phyloP scores from a whole-genome alignment of 108 stramenopile species.

The Fistulifera pelliculosa region DNA sequence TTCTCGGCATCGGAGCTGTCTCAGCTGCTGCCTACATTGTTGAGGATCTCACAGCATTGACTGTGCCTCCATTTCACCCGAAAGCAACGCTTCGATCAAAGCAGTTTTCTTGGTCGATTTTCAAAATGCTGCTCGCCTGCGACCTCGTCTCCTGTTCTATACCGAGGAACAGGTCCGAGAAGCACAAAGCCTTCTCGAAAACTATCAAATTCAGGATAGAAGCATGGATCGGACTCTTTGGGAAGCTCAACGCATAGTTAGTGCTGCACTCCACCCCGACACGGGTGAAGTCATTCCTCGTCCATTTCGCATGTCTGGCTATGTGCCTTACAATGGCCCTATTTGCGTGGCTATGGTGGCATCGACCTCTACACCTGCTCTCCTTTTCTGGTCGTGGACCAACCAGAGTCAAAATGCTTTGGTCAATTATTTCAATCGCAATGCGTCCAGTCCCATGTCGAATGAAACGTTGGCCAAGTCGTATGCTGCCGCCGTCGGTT shows the following conservation, averaged over 20 bases:
- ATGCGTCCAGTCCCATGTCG: constrained; percentile 72
- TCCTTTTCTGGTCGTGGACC: constrained; percentile 78
- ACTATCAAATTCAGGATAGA: constrained; percentile 20
- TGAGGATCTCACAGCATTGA: constrained; percentile 35
- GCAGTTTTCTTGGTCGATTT: constrained; percentile 50
- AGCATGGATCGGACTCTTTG: constrained; percentile 23
- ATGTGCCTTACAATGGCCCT: constrained; percentile 81
- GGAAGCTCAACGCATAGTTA: constrained; percentile 47
- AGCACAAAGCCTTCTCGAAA: constrained; percentile 31
- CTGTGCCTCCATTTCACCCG: constrained; percentile 44
- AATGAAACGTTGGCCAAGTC: constrained; percentile 70
- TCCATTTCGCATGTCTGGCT: constrained; percentile 80
- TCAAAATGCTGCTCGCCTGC: constrained; percentile 65
- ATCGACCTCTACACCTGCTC: constrained; percentile 31
- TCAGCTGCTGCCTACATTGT: constrained; percentile 30
- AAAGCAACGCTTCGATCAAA: constrained; percentile 49
- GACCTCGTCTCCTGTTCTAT: constrained; percentile 55
- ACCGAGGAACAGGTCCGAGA: constrained; percentile 32
- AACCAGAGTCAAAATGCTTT: constrained; percentile 88
- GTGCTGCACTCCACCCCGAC: constrained; percentile 85
- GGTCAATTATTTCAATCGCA: constrained; percentile 77
- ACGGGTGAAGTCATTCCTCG: constrained; percentile 80
- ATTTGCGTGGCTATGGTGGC: constrained; percentile 70
- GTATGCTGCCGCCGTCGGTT: constrained; percentile 76
- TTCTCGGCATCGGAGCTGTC: constrained; percentile 40